A percentile compares a stretch with the other conserved stretches of the same genome.
These are phyloP conservation scores for Silene noctiflora DNA, from an alignment of 179 eudicot genomes.

Conservation along the genomic window DNA sequence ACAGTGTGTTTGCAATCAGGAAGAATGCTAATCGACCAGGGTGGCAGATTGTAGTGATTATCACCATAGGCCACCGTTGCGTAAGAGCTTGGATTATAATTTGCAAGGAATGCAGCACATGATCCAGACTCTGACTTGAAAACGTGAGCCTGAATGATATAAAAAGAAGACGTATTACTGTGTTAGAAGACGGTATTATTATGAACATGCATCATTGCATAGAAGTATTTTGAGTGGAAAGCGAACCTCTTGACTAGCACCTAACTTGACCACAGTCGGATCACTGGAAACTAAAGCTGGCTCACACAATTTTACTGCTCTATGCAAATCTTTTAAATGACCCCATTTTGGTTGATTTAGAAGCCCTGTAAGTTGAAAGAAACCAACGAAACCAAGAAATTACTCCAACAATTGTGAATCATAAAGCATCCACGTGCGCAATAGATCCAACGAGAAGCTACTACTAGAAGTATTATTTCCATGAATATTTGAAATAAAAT, in stretches of 20 bases:
- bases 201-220: background rate
- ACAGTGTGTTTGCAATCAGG: constrained; percentile 97
- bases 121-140: constrained; percentile 68
- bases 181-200: background rate
- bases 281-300: constrained; percentile 77
- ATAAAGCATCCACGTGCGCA: background rate
- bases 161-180: background rate
- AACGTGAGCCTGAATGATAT: constrained; percentile 66
- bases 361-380: constrained; percentile 48
- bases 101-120: constrained; percentile 94
- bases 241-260: constrained; percentile 78
- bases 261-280: constrained; percentile 53
- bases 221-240: constrained; percentile 1
- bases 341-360: constrained; percentile 91
- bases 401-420: background rate
- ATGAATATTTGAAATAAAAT: no score
- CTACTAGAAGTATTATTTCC: no score
- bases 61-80: constrained; percentile 63
- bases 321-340: constrained; percentile 85
- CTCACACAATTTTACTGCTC: constrained; percentile 91
- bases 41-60: constrained; percentile 76
- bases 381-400: constrained; percentile 6
- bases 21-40: constrained; percentile 98
- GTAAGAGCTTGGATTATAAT: constrained; percentile 59
- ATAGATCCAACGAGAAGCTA: no score